Evolutionary conservation across 306 rosid genomes (phyloP).

Genomic region (Cyclanthera cordifolia): DNA sequence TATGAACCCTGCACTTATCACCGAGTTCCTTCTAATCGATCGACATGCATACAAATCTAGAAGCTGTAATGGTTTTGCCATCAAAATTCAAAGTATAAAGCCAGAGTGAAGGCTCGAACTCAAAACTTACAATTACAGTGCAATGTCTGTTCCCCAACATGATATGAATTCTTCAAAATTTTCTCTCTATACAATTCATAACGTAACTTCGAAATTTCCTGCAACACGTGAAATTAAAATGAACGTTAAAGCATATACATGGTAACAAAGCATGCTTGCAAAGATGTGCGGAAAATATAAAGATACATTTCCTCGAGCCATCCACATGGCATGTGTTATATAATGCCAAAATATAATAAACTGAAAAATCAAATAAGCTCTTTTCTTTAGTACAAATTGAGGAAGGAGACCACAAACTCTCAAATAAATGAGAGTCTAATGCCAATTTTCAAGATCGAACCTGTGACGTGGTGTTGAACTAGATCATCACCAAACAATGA

Average conservation of each 20-base stretch:
- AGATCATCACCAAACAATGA: too few species aligned
- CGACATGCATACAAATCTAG: not conserved
- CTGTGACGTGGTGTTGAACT: too few species aligned
- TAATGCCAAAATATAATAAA: not conserved
- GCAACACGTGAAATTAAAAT: constrained; percentile 17
- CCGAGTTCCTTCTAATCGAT: not conserved
- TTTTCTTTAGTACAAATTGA: too few species aligned
- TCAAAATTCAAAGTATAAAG: not conserved
- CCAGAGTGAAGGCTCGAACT: constrained; percentile 4
- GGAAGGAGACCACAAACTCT: too few species aligned
- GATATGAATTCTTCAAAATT: constrained; percentile 70
- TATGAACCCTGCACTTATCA: too few species aligned
- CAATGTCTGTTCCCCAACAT: constrained; percentile 38
- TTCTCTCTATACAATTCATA: constrained; percentile 63
- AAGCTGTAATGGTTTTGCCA: not conserved
- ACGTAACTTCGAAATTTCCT: constrained; percentile 60
- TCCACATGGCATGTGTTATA: not conserved
- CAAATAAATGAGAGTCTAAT: too few species aligned
- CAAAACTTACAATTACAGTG: constrained; percentile 35
- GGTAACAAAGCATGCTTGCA: not conserved
- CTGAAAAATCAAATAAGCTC: not conserved
- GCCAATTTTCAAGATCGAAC: too few species aligned
- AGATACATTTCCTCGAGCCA: not conserved
- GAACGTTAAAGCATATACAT: constrained; percentile 3
- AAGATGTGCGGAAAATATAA: not conserved